Evolutionary conservation across 2,329 filamentous ascomycete genomes (phyloP).

Genomic region (Beauveria scarabaeidicola): DNA sequence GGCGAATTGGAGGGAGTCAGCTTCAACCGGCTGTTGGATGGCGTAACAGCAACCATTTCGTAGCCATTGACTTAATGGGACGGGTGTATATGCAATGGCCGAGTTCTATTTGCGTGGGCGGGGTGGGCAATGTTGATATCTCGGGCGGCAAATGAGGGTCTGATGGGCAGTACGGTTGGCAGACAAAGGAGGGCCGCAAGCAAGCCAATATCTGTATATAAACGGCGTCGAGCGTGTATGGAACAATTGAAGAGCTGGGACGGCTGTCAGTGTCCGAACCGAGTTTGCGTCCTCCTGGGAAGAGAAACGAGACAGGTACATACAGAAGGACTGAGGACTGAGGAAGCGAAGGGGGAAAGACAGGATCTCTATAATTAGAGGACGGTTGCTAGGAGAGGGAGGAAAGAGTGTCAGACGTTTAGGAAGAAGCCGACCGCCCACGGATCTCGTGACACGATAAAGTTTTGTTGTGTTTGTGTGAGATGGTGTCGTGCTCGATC

Average conservation of each 20-base stretch:
- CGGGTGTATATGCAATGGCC: neutral
- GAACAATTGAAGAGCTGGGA: conserved; percentile 4
- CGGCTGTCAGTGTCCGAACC: neutral
- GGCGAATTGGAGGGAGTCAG: conserved; percentile 73
- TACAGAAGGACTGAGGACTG: neutral
- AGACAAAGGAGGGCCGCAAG: neutral
- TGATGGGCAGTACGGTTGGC: neutral
- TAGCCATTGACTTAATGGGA: conserved; percentile 39
- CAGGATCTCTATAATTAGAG: neutral
- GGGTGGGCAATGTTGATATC: neutral
- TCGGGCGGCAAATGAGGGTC: neutral
- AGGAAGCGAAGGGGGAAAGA: neutral
- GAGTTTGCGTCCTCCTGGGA: neutral
- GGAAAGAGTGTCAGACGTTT: neutral
- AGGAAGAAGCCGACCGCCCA: neutral
- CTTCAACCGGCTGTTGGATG: conserved; percentile 51
- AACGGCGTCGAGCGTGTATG: neutral
- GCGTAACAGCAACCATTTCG: conserved; percentile 48
- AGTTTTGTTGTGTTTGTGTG: neutral
- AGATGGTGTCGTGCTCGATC: neutral
- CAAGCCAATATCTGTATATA: neutral
- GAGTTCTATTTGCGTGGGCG: neutral
- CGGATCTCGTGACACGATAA: neutral
- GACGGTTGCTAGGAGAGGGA: neutral
- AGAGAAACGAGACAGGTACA: neutral